A percentile compares a stretch with the other conserved stretches of the same genome.
These are phyloP conservation scores for Suhomyces prunicola DNA, from an alignment of 805 yeast species.

Conservation along the genomic window DNA sequence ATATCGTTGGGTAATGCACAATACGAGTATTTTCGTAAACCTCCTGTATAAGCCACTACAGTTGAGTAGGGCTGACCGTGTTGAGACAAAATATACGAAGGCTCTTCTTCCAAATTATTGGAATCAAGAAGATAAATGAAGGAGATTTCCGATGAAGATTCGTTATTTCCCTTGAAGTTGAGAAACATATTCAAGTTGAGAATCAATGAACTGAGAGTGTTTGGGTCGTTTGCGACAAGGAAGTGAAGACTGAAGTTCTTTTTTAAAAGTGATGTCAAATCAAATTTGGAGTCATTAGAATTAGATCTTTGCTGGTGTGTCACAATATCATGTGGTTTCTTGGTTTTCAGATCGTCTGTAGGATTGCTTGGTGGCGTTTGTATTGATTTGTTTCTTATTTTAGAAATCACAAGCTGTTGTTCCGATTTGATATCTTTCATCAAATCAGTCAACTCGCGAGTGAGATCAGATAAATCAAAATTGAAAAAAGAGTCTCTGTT, in stretches of 20 bases:
- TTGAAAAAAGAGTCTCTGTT: constrained; percentile 57
- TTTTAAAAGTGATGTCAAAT: constrained; percentile 28
- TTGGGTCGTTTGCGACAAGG: constrained; percentile 33
- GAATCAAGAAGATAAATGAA: constrained; percentile 22
- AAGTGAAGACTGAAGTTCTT: constrained; percentile 35
- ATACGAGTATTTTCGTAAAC: constrained; percentile 38
- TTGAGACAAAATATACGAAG: constrained; percentile 31
- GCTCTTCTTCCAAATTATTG: constrained; percentile 16
- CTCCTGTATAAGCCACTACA: constrained; percentile 37
- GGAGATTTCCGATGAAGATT: constrained; percentile 13
- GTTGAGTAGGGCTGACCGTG: constrained; percentile 24
- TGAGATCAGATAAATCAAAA: constrained; percentile 56
- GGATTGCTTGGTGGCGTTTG: not conserved
- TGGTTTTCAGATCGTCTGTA: not conserved
- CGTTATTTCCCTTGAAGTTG: constrained; percentile 21
- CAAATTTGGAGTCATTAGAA: constrained; percentile 23
- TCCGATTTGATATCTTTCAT: constrained; percentile 9
- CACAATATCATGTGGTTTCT: not conserved
- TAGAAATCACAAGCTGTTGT: constrained; percentile 6
- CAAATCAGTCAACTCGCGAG: constrained; percentile 58
- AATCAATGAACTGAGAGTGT: constrained; percentile 30
- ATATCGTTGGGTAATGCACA: constrained; percentile 35
- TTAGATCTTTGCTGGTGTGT: not conserved
- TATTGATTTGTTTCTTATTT: not conserved
- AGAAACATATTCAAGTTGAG: constrained; percentile 35